Conservation (phyloP, 345 rosid genomes). For the Litchi chinensis region DNA sequence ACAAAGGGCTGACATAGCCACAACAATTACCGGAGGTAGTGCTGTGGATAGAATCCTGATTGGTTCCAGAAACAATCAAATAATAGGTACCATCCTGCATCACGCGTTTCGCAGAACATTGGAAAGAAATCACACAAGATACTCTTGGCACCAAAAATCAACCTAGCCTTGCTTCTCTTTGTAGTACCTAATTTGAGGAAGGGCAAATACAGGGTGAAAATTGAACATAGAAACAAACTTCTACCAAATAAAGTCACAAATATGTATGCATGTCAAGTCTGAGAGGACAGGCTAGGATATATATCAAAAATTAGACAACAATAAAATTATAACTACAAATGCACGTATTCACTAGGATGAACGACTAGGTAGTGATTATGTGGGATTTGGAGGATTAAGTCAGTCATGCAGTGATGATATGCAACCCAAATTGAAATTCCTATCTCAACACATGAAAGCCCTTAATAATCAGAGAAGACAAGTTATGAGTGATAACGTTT, state of each 20-base stretch:
- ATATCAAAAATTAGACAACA: background rate
- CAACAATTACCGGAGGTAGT: background rate
- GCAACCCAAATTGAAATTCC: background rate
- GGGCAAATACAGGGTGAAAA: background rate
- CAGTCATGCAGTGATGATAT: background rate
- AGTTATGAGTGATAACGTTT: background rate
- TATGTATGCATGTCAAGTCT: background rate
- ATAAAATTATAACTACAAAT: too few relatives aligned
- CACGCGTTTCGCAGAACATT: background rate
- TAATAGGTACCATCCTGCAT: background rate
- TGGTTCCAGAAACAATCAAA: slow-evolving; percentile 1
- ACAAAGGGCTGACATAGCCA: background rate
- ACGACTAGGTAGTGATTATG: background rate
- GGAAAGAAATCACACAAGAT: background rate
- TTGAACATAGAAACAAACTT: background rate
- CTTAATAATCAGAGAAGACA: background rate
- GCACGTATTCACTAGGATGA: background rate
- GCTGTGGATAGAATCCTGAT: background rate
- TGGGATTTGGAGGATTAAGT: background rate
- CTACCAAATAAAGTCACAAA: background rate
- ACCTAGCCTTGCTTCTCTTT: slow-evolving; percentile 79
- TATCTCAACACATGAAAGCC: background rate
- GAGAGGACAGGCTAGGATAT: background rate
- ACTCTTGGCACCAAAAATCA: slow-evolving; percentile 20
- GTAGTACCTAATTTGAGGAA: slow-evolving; percentile 54